phyloP scores from a whole-genome alignment of 768 basidiomycete species.

The Hydnomerulius pinastri region DNA sequence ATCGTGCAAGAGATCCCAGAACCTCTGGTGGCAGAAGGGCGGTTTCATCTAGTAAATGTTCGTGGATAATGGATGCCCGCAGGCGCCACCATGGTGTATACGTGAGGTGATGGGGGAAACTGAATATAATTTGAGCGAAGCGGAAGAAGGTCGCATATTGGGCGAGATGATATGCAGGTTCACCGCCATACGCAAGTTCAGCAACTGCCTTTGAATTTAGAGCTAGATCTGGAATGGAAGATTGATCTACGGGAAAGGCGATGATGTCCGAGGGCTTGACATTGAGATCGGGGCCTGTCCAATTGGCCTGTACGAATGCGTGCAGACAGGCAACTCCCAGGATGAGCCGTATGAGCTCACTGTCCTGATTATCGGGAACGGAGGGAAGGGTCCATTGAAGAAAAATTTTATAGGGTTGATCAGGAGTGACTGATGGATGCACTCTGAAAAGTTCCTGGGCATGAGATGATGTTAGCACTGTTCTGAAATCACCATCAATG shows the following conservation, averaged over 20 bases:
- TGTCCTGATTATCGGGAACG: conserved; percentile 38
- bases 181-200: conserved; percentile 82
- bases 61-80: conserved; percentile 70
- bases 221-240: conserved; percentile 42
- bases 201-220: conserved; percentile 70
- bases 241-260: conserved; percentile 34
- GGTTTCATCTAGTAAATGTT: conserved; percentile 79
- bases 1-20: conserved; percentile 41
- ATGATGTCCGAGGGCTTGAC: conserved; percentile 47
- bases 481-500: conserved; percentile 59
- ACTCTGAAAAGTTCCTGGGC: conserved; percentile 44
- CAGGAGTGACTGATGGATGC: conserved; percentile 31
- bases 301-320: conserved; percentile 90
- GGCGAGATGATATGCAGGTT: conserved; percentile 94
- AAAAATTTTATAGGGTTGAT: conserved; percentile 41
- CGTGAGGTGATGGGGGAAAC: conserved; percentile 48
- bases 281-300: conserved; percentile 90
- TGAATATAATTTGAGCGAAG: conserved; percentile 71
- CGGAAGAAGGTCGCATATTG: conserved; percentile 68
- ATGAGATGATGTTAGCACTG: conserved; percentile 47
- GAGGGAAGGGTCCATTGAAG: conserved; percentile 32
- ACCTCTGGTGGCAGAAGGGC: conserved; percentile 54
- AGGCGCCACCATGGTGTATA: conserved; percentile 82
- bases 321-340: conserved; percentile 82
- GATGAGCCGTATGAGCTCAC: conserved; percentile 59